Conservation (phyloP, 129 eudicot genomes). For the Sambucus nigra region DNA sequence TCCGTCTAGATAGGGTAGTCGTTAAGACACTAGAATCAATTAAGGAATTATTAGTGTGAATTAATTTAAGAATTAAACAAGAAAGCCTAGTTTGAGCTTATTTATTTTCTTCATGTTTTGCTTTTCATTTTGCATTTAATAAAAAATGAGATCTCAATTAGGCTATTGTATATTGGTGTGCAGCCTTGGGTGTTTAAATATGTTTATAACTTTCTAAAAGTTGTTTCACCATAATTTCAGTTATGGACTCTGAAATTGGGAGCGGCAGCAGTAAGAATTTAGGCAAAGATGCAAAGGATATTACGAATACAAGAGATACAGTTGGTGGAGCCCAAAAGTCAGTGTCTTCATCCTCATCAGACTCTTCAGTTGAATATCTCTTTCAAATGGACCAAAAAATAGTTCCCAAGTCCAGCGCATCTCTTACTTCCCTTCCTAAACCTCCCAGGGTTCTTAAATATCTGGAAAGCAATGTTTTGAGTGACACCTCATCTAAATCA, state of each 20-base stretch:
- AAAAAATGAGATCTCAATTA: no score
- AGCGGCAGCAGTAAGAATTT: slow-evolving; percentile 5
- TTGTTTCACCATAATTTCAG: neutral
- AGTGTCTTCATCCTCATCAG: slow-evolving; percentile 21
- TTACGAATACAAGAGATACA: neutral
- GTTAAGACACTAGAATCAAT: no score
- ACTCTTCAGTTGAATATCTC: slow-evolving; percentile 18
- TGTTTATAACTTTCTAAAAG: no score
- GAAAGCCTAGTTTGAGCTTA: no score
- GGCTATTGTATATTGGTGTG: no score
- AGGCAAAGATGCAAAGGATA: neutral
- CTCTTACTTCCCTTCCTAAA: slow-evolving; percentile 8
- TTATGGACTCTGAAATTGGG: slow-evolving; percentile 6
- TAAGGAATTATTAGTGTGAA: no score
- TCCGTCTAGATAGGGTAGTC: no score
- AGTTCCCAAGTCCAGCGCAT: slow-evolving; percentile 11
- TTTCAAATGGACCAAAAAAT: slow-evolving; percentile 25
- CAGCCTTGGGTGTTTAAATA: no score
- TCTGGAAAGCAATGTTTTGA: neutral
- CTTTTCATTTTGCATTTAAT: no score
- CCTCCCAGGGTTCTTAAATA: slow-evolving; percentile 1
- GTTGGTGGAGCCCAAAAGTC: slow-evolving; percentile 1
- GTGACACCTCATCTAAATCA: slow-evolving; percentile 5
- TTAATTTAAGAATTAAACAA: no score
- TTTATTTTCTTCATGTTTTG: no score